Conservation (phyloP, 306 rosid species). For the Fragaria vesca region DNA sequence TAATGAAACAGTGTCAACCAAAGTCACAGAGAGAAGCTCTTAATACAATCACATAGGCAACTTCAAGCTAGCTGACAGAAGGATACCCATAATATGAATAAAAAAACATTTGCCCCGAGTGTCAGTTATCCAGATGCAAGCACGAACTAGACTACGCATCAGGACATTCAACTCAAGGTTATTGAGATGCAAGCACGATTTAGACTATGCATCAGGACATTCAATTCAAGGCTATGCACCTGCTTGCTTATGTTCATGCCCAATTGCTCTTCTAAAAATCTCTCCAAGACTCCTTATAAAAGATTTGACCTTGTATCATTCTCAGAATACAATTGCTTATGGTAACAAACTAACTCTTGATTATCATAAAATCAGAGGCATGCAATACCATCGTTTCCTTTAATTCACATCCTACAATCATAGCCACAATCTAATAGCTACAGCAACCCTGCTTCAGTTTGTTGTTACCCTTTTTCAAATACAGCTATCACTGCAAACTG, state of each 20-base stretch:
- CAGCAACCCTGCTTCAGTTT: neutral
- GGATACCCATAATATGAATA: too few relatives aligned
- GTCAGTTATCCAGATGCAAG: too few relatives aligned
- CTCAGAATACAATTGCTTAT: neutral
- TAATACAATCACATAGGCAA: too few relatives aligned
- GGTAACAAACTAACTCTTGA: neutral
- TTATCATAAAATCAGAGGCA: neutral
- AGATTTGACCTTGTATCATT: neutral
- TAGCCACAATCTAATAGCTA: neutral
- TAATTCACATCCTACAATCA: neutral
- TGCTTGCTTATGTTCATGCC: neutral
- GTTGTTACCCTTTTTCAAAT: neutral
- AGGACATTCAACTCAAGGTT: neutral
- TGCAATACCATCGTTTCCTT: neutral
- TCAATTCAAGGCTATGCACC: constrained; percentile 2
- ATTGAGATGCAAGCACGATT: too few relatives aligned
- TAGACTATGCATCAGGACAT: neutral
- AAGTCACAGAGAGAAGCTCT: too few relatives aligned
- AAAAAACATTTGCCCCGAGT: too few relatives aligned
- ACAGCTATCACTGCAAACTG: neutral
- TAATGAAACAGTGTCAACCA: too few relatives aligned
- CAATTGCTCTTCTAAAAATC: neutral
- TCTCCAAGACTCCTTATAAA: too few relatives aligned
- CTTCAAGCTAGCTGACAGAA: too few relatives aligned
- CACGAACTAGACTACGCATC: neutral